Evolutionary conservation across 345 rosid genomes (phyloP), one percentile per base, ranked within the genome.

Genomic region (Excoecaria cochinchinensis): DNA sequence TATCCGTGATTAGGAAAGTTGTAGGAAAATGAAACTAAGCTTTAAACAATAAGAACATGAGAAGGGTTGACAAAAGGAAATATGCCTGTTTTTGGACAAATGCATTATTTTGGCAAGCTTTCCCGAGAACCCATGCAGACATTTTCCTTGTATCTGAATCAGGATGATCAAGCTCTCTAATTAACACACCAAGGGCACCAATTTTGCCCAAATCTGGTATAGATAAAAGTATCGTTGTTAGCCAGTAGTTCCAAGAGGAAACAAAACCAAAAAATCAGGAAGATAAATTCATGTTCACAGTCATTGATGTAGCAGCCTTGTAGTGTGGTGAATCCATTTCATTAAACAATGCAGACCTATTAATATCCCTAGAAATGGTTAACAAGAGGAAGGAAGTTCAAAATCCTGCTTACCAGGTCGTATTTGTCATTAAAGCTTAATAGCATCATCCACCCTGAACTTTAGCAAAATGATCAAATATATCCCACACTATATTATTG

Each of bases 81-180:
- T 14, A 38, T 50, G 90, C 98, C 94, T 95, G 91, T 76, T 81
- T 85, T 86, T 95, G 97, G 81, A 93, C 85, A 81, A 83, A 76
- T 13, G 91, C 92, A 84, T 93, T 89, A 82, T 95, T 95, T 83
- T 95, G 98, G 83, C 97, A 79, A 15, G 98, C 96, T 82, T 84
- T 91, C 64, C 99, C 99, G 11, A 95, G 81, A 76, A 95, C 87
- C 99, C 99, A 95, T 47, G 99, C 98, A 74, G 99, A 90, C 76
- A 87, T 65, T 79, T 79, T 93, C 86, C 97, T 86, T 58, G 86
- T 81, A 17, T 87, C 93, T 16, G 90, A 19, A 64, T 93, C 93
- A 66, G 85, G 82, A 78, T 93, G 97, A 83, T 78, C 72, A 62
- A 93, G 95, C 81, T 91, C 85, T 75, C 71, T 77, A 63, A 87